Percentiles rank a stretch among this genome's conserved stretches.
Conservation (phyloP, 352 stramenopile species). For the Aphanomyces stellatus region DNA sequence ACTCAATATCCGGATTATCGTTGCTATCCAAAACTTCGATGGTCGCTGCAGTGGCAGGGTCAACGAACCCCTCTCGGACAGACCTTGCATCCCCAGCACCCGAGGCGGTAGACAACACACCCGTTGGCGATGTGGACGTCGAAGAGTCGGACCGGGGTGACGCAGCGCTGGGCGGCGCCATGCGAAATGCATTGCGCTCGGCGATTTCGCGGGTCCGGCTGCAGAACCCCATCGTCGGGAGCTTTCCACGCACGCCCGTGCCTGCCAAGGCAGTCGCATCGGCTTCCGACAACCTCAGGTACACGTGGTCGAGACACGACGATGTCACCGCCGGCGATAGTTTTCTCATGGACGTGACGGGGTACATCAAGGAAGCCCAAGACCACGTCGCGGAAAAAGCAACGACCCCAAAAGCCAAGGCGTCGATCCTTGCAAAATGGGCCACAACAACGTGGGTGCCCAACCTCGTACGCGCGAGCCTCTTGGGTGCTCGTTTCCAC, state of each 20-base stretch:
- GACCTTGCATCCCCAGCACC: too few relatives aligned
- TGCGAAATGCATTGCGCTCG: conserved; percentile 8
- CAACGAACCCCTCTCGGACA: too few relatives aligned
- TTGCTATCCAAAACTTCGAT: too few relatives aligned
- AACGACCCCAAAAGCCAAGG: background rate
- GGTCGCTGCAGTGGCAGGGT: too few relatives aligned
- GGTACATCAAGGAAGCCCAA: conserved; percentile 16
- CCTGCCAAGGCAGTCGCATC: conserved; percentile 9
- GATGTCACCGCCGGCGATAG: background rate
- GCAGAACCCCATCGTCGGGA: conserved; percentile 12
- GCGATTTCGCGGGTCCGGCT: background rate
- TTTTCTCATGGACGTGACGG: conserved; percentile 16
- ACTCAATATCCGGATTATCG: too few relatives aligned
- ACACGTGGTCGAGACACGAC: background rate
- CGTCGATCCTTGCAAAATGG: background rate
- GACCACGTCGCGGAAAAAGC: conserved; percentile 4
- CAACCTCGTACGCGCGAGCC: conserved; percentile 10
- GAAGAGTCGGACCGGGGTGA: too few relatives aligned
- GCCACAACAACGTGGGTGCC: conserved; percentile 7
- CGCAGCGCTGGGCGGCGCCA: conserved; percentile 5
- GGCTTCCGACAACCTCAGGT: conserved; percentile 17
- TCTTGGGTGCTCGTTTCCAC: background rate
- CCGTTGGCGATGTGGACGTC: too few relatives aligned
- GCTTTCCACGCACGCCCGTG: conserved; percentile 1
- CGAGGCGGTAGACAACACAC: too few relatives aligned